Percentiles rank a stretch among this genome's conserved stretches.
phyloP scores from a whole-genome alignment of 1,284 basidiomycete genomes.

The Marasmius tenuissimus region DNA sequence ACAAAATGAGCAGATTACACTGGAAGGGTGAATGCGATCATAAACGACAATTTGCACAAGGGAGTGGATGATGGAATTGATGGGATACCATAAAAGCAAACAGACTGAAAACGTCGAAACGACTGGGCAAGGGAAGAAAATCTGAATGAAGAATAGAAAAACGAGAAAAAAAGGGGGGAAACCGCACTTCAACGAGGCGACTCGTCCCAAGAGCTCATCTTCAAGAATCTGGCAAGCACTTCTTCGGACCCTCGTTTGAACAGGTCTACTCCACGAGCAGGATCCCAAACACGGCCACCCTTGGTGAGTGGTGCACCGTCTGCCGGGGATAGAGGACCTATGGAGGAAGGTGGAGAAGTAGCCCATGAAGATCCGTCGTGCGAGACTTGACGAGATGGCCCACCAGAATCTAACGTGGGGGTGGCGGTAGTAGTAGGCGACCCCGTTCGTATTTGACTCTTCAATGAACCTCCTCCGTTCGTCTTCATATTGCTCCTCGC shows the following conservation, averaged over 20 bases:
- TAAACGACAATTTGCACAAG: background rate
- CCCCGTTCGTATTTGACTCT: background rate
- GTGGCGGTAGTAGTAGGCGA: no score
- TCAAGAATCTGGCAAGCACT: constrained; percentile 75
- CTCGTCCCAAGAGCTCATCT: constrained; percentile 70
- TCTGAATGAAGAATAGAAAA: constrained; percentile 9
- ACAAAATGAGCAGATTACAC: background rate
- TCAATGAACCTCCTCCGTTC: background rate
- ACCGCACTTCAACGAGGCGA: constrained; percentile 23
- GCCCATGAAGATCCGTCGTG: constrained; percentile 34
- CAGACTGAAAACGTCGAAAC: background rate
- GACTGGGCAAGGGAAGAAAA: constrained; percentile 7
- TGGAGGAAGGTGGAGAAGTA: constrained; percentile 48
- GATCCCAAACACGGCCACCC: constrained; percentile 70
- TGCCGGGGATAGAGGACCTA: constrained; percentile 45
- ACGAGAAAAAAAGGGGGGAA: constrained; percentile 4
- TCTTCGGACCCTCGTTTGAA: constrained; percentile 85
- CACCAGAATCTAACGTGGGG: background rate
- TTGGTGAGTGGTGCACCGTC: constrained; percentile 36
- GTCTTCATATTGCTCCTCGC: constrained; percentile 8
- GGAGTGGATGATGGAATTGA: background rate
- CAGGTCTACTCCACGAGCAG: constrained; percentile 73
- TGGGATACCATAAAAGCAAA: background rate
- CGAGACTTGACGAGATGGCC: constrained; percentile 32
- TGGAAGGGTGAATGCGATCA: background rate